Percentiles rank a stretch among this genome's conserved stretches.
Evolutionary conservation across 164 flowering plant genomes (phyloP).

Genomic region (Macadamia tetraphylla): DNA sequence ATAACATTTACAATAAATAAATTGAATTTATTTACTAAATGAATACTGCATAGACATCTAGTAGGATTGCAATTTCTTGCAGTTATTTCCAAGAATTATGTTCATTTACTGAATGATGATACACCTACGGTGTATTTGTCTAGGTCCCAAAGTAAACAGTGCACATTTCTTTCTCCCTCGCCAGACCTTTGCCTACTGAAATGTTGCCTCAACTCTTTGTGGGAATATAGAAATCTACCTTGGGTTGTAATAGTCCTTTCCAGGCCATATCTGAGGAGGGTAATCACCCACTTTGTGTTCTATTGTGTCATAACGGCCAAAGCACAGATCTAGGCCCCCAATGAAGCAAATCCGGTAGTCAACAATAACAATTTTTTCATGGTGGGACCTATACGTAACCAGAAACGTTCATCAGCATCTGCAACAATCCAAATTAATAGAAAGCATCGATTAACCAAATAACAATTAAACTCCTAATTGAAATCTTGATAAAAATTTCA

Average conservation of each 20-base stretch:
- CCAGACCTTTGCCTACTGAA: not conserved
- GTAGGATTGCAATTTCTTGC: too few relatives aligned
- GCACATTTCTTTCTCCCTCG: not conserved
- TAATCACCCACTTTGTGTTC: constrained; percentile 81
- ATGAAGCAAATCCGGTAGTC: constrained; percentile 85
- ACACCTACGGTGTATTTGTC: not conserved
- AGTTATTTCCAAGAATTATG: too few relatives aligned
- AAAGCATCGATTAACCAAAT: not conserved
- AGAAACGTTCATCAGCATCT: constrained; percentile 19
- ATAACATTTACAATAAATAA: not conserved
- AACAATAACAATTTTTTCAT: constrained; percentile 96
- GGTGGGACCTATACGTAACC: constrained; percentile 81
- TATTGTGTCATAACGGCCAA: constrained; percentile 89
- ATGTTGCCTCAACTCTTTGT: not conserved
- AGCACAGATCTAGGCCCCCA: constrained; percentile 97
- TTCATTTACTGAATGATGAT: too few relatives aligned
- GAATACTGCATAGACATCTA: too few relatives aligned
- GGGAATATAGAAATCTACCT: constrained; percentile 36
- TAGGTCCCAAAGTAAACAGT: too few relatives aligned
- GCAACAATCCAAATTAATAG: constrained; percentile 7
- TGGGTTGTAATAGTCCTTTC: constrained; percentile 97
- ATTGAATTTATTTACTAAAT: too few relatives aligned
- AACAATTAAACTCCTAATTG: constrained; percentile 1
- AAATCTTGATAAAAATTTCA: constrained; percentile 2
- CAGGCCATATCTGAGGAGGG: constrained; percentile 86